Evolutionary conservation across 1,139 yeast species (phyloP).

Genomic region (Kluyveromyces marxianus): DNA sequence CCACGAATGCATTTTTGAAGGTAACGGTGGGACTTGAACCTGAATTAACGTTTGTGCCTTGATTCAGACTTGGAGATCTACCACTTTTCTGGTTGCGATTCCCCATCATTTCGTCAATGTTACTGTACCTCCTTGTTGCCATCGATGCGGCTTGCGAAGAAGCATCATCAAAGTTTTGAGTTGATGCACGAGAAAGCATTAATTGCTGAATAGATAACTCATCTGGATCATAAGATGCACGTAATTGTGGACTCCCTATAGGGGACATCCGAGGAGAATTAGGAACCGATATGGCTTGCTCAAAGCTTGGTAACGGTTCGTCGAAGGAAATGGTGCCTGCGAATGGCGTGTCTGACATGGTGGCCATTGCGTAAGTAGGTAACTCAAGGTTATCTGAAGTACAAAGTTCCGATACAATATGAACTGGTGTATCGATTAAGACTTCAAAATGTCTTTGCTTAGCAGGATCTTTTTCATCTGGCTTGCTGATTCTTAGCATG

Average conservation of each 20-base stretch:
- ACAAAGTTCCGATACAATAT: conserved; percentile 66
- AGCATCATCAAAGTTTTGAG: conserved; percentile 6
- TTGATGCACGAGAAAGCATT: conserved; percentile 23
- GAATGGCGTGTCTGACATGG: conserved; percentile 28
- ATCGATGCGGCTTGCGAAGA: neutral
- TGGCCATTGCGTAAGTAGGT: conserved; percentile 55
- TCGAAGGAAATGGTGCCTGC: conserved; percentile 6
- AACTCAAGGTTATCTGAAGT: conserved; percentile 58
- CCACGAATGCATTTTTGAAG: neutral
- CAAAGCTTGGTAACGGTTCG: conserved; percentile 46
- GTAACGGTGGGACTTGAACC: neutral
- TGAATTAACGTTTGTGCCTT: neutral
- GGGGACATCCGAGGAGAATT: conserved; percentile 27
- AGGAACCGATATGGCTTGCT: conserved; percentile 42
- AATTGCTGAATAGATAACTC: conserved; percentile 26
- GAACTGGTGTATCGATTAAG: conserved; percentile 78
- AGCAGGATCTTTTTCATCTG: conserved; percentile 44
- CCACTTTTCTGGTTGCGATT: neutral
- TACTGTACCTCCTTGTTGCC: conserved; percentile 8
- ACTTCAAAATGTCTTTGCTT: conserved; percentile 82
- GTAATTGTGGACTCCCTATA: conserved; percentile 10
- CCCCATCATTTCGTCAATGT: conserved; percentile 9
- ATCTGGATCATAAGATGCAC: conserved; percentile 20
- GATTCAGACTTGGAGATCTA: neutral
- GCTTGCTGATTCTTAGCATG: conserved; percentile 67